Percentiles rank a stretch among this genome's conserved stretches.
phyloP scores from a whole-genome alignment of 306 rosid species.

The Bauhinia variegata region DNA sequence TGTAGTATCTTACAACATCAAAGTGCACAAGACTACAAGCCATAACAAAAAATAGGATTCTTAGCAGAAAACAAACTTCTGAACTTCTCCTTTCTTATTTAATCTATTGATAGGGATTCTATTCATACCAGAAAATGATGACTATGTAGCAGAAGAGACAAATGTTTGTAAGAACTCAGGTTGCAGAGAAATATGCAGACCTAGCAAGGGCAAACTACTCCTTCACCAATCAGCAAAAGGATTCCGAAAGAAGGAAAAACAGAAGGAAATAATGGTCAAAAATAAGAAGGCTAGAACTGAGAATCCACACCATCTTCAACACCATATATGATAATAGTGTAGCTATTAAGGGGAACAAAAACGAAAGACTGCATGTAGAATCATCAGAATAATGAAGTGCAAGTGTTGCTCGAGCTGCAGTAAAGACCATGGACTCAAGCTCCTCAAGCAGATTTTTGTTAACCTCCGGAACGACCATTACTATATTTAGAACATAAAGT shows the following conservation, averaged over 20 bases:
- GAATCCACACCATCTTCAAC: slow-evolving; percentile 3
- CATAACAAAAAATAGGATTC: too few species aligned
- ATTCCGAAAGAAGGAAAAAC: too few species aligned
- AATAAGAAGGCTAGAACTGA: slow-evolving; percentile 4
- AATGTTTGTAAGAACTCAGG: not conserved
- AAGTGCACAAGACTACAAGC: too few species aligned
- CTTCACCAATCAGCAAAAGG: too few species aligned
- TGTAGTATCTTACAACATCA: too few species aligned
- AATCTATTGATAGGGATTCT: too few species aligned
- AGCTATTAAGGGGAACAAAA: slow-evolving; percentile 2
- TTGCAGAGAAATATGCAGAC: not conserved
- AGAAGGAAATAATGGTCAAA: not conserved
- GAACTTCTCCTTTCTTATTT: too few species aligned
- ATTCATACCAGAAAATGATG: slow-evolving; percentile 13
- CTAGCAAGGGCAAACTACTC: too few species aligned
- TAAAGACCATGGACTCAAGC: slow-evolving; percentile 90
- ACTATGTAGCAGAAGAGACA: not conserved
- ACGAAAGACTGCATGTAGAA: not conserved
- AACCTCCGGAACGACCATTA: slow-evolving; percentile 92
- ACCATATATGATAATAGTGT: not conserved
- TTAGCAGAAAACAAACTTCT: too few species aligned
- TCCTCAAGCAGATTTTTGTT: slow-evolving; percentile 82
- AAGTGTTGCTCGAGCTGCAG: slow-evolving; percentile 74
- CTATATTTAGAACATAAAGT: slow-evolving; percentile 43
- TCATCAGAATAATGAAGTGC: slow-evolving; percentile 86